phyloP scores from a whole-genome alignment of 2,329 filamentous ascomycete genomes.

The Volutella citrinella region DNA sequence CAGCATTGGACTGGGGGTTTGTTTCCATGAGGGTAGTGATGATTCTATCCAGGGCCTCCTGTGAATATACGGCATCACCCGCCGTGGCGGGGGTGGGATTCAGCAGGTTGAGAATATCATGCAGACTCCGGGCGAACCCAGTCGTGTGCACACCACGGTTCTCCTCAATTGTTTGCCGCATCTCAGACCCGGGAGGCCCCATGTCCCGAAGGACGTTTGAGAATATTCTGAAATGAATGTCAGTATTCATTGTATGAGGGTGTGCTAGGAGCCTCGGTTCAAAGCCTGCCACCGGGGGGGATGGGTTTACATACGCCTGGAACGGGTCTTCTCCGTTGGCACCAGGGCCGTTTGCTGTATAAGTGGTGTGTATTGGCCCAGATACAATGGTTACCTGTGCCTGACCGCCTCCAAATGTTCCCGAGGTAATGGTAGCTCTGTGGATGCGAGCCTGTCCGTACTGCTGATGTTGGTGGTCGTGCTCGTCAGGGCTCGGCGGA shows the following conservation, averaged over 20 bases:
- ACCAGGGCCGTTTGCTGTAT: too few species aligned
- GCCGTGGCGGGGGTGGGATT: slow-evolving; percentile 51
- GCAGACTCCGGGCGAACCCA: slow-evolving; percentile 37
- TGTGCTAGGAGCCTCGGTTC: too few species aligned
- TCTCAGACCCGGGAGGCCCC: too few species aligned
- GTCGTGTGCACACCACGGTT: too few species aligned
- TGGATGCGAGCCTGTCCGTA: slow-evolving; percentile 31
- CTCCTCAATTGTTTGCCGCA: too few species aligned
- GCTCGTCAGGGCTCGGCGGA: slow-evolving; percentile 11
- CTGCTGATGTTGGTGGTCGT: slow-evolving; percentile 10
- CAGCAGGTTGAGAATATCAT: slow-evolving; percentile 53
- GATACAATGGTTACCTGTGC: slow-evolving; percentile 49
- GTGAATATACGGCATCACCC: slow-evolving; percentile 84
- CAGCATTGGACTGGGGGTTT: slow-evolving; percentile 71
- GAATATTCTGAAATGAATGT: slow-evolving; percentile 42
- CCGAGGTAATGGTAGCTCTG: slow-evolving; percentile 36
- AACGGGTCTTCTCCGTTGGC: slow-evolving; percentile 37
- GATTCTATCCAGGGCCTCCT: slow-evolving; percentile 86
- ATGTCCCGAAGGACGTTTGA: slow-evolving; percentile 41
- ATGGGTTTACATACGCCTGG: slow-evolving; percentile 42
- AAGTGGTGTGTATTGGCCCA: slow-evolving; percentile 31
- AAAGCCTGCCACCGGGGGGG: too few species aligned
- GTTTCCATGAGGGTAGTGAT: slow-evolving; percentile 87
- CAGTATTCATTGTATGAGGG: slow-evolving; percentile 29
- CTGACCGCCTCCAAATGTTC: slow-evolving; percentile 37